Percentiles rank a stretch among this genome's conserved stretches.
These are phyloP conservation scores for Lasiodiplodia hormozganensis DNA, from an alignment of 2,329 filamentous ascomycete genomes.

Conservation along the genomic window DNA sequence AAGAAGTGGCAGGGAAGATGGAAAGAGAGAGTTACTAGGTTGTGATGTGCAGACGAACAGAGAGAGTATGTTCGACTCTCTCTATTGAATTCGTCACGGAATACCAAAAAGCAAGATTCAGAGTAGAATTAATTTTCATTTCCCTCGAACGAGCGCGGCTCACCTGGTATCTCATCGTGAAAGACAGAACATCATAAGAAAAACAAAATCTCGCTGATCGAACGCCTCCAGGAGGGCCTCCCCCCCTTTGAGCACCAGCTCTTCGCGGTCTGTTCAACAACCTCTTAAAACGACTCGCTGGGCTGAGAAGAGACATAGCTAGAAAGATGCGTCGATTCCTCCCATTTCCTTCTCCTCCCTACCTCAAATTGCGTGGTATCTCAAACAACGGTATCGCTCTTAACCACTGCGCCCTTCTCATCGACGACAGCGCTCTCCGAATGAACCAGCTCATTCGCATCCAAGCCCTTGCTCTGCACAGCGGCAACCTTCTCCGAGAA, in stretches of 20 bases:
- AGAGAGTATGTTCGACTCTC: not conserved
- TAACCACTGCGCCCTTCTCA: constrained; percentile 14
- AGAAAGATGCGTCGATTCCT: not conserved
- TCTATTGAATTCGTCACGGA: not conserved
- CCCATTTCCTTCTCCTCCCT: not conserved
- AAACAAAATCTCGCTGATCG: too few relatives aligned
- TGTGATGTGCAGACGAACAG: not conserved
- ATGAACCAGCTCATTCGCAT: constrained; percentile 3
- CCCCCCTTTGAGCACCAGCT: not conserved
- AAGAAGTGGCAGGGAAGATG: not conserved
- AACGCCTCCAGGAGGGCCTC: not conserved
- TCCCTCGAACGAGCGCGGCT: constrained; percentile 7
- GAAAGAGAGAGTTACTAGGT: not conserved
- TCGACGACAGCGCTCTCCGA: not conserved
- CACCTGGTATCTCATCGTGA: constrained; percentile 15
- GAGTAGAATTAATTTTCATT: not conserved
- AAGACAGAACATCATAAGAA: not conserved
- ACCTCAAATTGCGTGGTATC: not conserved
- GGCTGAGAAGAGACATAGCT: not conserved
- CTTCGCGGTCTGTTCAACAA: not conserved
- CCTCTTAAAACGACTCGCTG: not conserved
- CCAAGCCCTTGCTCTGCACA: constrained; percentile 22
- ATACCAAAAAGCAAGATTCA: not conserved
- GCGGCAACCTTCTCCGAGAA: constrained; percentile 27
- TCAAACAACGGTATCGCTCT: constrained; percentile 5